Percentiles rank a stretch among this genome's conserved stretches.
Conservation (phyloP, 345 rosid genomes). For the Rhodamnia argentea region DNA sequence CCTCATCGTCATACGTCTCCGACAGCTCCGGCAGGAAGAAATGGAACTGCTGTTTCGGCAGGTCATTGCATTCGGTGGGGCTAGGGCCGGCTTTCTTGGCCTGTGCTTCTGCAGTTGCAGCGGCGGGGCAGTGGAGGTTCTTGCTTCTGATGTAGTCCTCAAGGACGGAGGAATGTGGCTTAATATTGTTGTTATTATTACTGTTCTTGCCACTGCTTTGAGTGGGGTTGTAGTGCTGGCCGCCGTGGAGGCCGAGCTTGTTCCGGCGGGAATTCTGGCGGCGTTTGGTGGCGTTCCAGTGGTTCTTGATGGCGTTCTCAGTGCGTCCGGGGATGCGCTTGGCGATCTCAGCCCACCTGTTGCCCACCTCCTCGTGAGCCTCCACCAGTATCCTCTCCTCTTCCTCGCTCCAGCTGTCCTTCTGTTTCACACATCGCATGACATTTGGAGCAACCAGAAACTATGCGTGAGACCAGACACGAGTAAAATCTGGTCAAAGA, state of each 20-base stretch:
- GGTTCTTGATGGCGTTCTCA: slow-evolving; percentile 87
- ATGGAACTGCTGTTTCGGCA: slow-evolving; percentile 14
- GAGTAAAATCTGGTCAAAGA: not conserved
- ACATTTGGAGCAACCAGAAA: not conserved
- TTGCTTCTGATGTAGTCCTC: slow-evolving; percentile 74
- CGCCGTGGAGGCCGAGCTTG: slow-evolving; percentile 29
- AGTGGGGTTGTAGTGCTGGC: not conserved
- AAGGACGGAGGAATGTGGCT: slow-evolving; percentile 50
- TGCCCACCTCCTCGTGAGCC: slow-evolving; percentile 70
- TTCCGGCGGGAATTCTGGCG: slow-evolving; percentile 69
- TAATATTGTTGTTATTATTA: slow-evolving; percentile 11
- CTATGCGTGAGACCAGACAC: not conserved
- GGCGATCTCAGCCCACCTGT: slow-evolving; percentile 95
- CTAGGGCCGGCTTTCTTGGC: not conserved
- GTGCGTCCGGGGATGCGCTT: slow-evolving; percentile 76
- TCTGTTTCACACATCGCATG: slow-evolving; percentile 23
- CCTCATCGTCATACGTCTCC: slow-evolving; percentile 49
- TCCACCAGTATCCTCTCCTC: slow-evolving; percentile 68
- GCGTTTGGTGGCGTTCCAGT: slow-evolving; percentile 91
- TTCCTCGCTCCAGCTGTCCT: slow-evolving; percentile 89
- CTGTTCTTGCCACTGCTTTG: not conserved
- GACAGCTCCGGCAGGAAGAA: slow-evolving; percentile 28
- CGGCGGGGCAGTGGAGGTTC: slow-evolving; percentile 1
- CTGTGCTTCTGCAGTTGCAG: slow-evolving; percentile 1
- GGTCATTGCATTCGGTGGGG: slow-evolving; percentile 21